Conservation (phyloP, 768 basidiomycete species). For the Boletellus emodensis region DNA sequence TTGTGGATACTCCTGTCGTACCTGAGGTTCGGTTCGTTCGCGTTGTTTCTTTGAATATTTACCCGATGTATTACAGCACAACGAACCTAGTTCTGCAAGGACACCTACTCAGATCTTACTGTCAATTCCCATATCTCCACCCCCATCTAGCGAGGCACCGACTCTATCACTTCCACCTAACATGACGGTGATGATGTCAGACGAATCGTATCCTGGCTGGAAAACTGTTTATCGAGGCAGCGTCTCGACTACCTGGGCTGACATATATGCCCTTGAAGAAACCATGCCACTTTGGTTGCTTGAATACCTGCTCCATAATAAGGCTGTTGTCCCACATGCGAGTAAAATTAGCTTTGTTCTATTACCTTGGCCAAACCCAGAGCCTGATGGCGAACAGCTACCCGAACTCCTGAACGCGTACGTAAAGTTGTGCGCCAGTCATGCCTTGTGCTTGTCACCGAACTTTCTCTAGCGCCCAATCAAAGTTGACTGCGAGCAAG, state of each 20-base stretch:
- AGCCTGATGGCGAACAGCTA: conserved; percentile 54
- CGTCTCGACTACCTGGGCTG: conserved; percentile 53
- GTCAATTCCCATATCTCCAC: conserved; percentile 56
- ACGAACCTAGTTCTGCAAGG: conserved; percentile 33
- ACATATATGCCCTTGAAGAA: conserved; percentile 60
- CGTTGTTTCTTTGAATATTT: background rate
- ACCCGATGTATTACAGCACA: conserved; percentile 18
- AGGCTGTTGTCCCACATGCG: conserved; percentile 45
- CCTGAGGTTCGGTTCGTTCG: conserved; percentile 23
- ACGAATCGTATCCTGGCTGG: conserved; percentile 76
- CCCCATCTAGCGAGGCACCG: conserved; percentile 70
- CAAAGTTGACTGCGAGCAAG: conserved; percentile 84
- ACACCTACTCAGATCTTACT: conserved; percentile 55
- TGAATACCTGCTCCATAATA: conserved; percentile 77
- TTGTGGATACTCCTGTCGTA: conserved; percentile 12
- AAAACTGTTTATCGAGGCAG: conserved; percentile 72
- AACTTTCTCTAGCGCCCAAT: conserved; percentile 51
- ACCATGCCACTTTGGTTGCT: conserved; percentile 84
- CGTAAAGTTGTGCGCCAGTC: conserved; percentile 28
- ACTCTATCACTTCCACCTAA: conserved; percentile 52
- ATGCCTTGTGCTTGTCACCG: background rate
- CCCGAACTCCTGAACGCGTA: conserved; percentile 86
- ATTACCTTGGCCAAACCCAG: conserved; percentile 65
- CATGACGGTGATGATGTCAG: conserved; percentile 72
- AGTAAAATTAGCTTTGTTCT: conserved; percentile 88